Evolutionary conservation across 306 rosid species (phyloP).

Genomic region (Acacia confusa): DNA sequence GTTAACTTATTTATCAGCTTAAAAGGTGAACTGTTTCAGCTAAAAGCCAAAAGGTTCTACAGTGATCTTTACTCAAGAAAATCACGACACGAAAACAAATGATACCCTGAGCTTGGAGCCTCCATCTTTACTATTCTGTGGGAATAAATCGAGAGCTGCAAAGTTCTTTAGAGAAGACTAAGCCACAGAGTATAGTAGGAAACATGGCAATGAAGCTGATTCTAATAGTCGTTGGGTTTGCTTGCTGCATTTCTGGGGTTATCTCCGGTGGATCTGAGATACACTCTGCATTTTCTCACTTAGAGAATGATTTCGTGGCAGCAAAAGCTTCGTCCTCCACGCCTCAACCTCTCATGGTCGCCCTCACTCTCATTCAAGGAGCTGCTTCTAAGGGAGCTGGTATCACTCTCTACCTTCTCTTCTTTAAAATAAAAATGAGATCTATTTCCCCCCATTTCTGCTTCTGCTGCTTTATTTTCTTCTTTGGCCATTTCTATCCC

Average conservation of each 20-base stretch:
- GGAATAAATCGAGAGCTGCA: neutral
- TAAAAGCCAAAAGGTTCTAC: neutral
- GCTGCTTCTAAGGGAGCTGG: constrained; percentile 86
- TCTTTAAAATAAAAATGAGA: neutral
- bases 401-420: constrained; percentile 16
- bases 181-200: neutral
- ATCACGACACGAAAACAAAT: neutral
- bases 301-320: constrained; percentile 36
- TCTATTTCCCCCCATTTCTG: neutral
- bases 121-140: neutral
- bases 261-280: constrained; percentile 40
- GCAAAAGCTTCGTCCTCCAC: constrained; percentile 26
- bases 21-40: neutral
- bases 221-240: constrained; percentile 8
- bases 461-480: neutral
- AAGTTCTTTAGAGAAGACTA: neutral
- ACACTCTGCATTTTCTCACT: constrained; percentile 25
- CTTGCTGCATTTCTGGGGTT: constrained; percentile 28
- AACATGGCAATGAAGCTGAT: constrained; percentile 36
- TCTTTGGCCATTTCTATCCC: neutral
- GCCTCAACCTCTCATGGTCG: constrained; percentile 53
- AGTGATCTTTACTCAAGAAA: neutral
- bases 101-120: neutral
- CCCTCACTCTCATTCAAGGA: constrained; percentile 67
- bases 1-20: neutral